Base-by-base conservation (phyloP, 257 asterid species). In the Solanum dulcamara region DNA sequence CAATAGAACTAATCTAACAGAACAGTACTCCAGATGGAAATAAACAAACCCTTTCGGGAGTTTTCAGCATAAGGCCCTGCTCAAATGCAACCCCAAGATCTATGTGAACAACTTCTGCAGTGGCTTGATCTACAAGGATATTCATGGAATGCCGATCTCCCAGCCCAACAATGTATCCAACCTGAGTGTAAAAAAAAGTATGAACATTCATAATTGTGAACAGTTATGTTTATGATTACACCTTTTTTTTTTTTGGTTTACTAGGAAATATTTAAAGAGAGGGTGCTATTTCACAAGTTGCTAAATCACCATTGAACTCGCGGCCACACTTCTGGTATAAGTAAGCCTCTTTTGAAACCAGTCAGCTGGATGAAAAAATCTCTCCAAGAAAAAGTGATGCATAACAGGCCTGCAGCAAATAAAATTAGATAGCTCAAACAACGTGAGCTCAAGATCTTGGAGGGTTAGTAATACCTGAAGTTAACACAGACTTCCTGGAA, bases 301-400 rank as follows among this genome's bases (percentile, higher is more conserved):
- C 83, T 79, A 79, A 46, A 79, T 79, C 70, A 94, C 99, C 99
- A 96, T 96, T 88, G 99, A 96, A 94, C 98, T 96, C 70, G 99
- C 96, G 20, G 99, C 99, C 85, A 96, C 98, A 44, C 99, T 96
- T 90, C 98, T 94, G 71, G 99, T 93, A 88, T 93, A 96, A 84
- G 98, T 97, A 87, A 96, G 97, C 88, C 98, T 93, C 93, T 94
- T 96, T 83, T 96, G 98, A 92, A 96, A 96, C 98, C 99, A 96
- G 86, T 96, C 98, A 81, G 98, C 95, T 66, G 99, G 95, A 90
- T 93, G 92, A 55, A 92, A 87, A 91, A 96, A 96, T 90, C 98
- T 94, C 92, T 96, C 99, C 93, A 95, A 86, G 93, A 96, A 96
- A 90, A 96, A 96, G 89, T 96, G 85, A 90, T 96, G 99, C 99